phyloP scores from a whole-genome alignment of 1,139 yeast species.

The Tardiomyces digboiensis region DNA sequence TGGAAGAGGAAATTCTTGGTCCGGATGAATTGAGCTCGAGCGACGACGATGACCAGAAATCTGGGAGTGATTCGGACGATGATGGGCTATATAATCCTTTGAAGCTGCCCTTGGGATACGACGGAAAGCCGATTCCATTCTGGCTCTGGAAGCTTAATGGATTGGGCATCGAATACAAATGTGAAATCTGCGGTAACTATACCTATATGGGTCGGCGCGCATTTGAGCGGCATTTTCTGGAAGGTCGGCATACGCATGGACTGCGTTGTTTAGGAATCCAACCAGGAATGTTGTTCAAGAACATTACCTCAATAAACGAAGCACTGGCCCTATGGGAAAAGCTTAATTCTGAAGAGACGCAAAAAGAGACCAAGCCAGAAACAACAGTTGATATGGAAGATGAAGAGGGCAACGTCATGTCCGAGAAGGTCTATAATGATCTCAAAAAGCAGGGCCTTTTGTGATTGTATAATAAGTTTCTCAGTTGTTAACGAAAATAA shows the following conservation, averaged over 20 bases:
- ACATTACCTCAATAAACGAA: conserved; percentile 57
- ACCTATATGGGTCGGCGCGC: conserved; percentile 65
- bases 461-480: conserved; percentile 12
- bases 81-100: conserved; percentile 32
- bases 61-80: conserved; percentile 13
- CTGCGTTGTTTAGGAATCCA: conserved; percentile 65
- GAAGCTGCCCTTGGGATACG: conserved; percentile 73
- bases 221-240: conserved; percentile 67
- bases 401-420: conserved; percentile 87
- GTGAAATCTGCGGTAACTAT: conserved; percentile 83
- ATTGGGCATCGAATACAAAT: conserved; percentile 55
- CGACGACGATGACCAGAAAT: conserved; percentile 16
- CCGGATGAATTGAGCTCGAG: conserved; percentile 16
- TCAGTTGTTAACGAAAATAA: background rate
- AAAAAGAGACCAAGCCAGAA: conserved; percentile 37
- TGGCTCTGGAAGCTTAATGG: conserved; percentile 95
- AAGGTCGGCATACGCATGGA: conserved; percentile 62
- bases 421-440: conserved; percentile 70
- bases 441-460: conserved; percentile 76
- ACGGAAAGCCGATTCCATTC: conserved; percentile 86
- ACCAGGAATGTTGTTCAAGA: conserved; percentile 46
- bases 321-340: conserved; percentile 51
- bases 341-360: conserved; percentile 33
- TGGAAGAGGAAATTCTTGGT: conserved; percentile 29
- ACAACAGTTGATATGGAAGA: conserved; percentile 79